These are phyloP conservation scores for Tranzscheliella williamsii DNA, from an alignment of 1,284 basidiomycete species.

Conservation along the genomic window DNA sequence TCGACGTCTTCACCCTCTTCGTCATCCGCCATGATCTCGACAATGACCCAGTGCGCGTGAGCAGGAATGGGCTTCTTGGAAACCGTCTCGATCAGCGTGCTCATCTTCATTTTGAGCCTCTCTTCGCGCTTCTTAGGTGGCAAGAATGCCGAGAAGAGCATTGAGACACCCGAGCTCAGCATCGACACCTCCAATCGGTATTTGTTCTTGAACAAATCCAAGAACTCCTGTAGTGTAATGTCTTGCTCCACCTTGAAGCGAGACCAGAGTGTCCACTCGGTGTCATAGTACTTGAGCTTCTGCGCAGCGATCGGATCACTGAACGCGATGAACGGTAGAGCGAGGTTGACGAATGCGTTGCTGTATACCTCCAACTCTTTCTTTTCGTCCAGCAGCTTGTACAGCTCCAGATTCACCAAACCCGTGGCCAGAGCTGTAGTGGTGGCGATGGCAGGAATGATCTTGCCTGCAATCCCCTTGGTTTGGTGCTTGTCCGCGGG, in stretches of 20 bases:
- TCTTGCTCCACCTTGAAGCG: slow-evolving; percentile 84
- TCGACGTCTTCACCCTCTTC: slow-evolving; percentile 75
- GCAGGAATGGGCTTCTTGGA: slow-evolving; percentile 63
- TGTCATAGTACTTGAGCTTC: slow-evolving; percentile 63
- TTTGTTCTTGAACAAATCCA: slow-evolving; percentile 80
- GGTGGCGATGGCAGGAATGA: slow-evolving; percentile 98
- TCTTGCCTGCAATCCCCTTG: slow-evolving; percentile 99
- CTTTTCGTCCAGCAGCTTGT: slow-evolving; percentile 93
- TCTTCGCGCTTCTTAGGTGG: slow-evolving; percentile 56
- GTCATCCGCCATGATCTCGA: slow-evolving; percentile 92
- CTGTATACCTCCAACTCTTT: slow-evolving; percentile 91
- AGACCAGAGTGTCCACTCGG: slow-evolving; percentile 98
- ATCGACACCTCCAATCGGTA: slow-evolving; percentile 89
- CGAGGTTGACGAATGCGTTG: slow-evolving; percentile 93
- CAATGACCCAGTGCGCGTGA: slow-evolving; percentile 74
- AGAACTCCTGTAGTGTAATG: slow-evolving; percentile 83
- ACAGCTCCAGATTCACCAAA: slow-evolving; percentile 92
- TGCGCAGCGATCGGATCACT: slow-evolving; percentile 92
- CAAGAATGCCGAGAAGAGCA: slow-evolving; percentile 79
- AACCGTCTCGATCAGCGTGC: slow-evolving; percentile 85
- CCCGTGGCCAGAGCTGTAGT: slow-evolving; percentile 95
- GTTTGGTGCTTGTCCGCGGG: slow-evolving; percentile 89
- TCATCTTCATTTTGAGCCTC: slow-evolving; percentile 67
- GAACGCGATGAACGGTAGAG: slow-evolving; percentile 98
- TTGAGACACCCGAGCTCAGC: slow-evolving; percentile 95